Evolutionary conservation across 495 filamentous ascomycete species (phyloP).

Genomic region (Hypoxylon subgilvum): DNA sequence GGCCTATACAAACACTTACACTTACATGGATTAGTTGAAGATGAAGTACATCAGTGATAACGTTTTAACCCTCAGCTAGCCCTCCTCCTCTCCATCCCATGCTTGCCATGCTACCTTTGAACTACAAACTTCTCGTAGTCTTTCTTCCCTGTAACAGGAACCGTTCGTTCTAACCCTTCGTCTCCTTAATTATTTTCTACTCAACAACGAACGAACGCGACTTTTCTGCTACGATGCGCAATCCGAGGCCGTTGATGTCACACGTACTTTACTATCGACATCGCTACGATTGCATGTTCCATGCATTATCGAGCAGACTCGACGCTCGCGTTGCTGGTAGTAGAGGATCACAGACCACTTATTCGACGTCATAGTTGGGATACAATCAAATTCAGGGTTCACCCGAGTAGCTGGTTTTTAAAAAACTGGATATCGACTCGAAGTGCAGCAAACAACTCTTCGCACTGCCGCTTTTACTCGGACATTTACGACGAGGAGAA

Average conservation of each 20-base stretch:
- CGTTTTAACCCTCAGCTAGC: slow-evolving; percentile 22
- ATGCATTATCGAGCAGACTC: slow-evolving; percentile 39
- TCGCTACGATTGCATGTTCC: slow-evolving; percentile 25
- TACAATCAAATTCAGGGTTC: slow-evolving; percentile 4
- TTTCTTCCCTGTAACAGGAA: slow-evolving; percentile 8
- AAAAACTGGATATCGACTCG: slow-evolving; percentile 13
- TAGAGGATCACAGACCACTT: slow-evolving; percentile 30
- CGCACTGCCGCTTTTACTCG: slow-evolving; percentile 15
- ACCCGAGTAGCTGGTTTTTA: slow-evolving; percentile 11
- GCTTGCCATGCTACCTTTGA: slow-evolving; percentile 16
- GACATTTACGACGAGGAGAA: slow-evolving; percentile 27
- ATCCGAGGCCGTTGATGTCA: slow-evolving; percentile 24
- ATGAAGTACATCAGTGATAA: slow-evolving; percentile 24
- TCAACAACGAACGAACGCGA: slow-evolving; percentile 5
- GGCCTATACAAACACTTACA: too few species aligned
- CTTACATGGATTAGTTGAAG: slow-evolving; percentile 7
- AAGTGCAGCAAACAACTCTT: slow-evolving; percentile 19
- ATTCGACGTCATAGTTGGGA: slow-evolving; percentile 24
- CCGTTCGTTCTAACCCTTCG: slow-evolving; percentile 2
- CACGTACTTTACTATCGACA: slow-evolving; percentile 6
- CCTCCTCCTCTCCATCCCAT: slow-evolving; percentile 5
- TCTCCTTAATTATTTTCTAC: slow-evolving; percentile 1
- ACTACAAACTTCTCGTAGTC: slow-evolving; percentile 26
- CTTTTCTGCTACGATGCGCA: slow-evolving; percentile 30
- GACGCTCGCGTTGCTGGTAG: slow-evolving; percentile 23